Percentiles rank a stretch among this genome's conserved stretches.
Conservation (phyloP, 1,139 yeast genomes). For the Pichia terricola region DNA sequence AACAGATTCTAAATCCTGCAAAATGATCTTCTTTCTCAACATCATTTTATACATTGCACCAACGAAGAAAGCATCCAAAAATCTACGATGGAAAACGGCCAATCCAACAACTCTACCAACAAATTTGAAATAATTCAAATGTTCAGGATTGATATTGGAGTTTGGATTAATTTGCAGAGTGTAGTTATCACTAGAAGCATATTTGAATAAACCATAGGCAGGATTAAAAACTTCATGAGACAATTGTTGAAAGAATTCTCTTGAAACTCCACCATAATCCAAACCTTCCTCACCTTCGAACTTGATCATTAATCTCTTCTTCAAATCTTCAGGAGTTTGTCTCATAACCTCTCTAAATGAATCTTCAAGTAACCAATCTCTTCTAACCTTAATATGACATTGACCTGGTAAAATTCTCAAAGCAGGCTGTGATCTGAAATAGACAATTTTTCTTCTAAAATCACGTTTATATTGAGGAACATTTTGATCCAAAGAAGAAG, state of each 20-base stretch:
- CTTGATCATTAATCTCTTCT: conserved; percentile 94
- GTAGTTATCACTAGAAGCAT: conserved; percentile 95
- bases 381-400: conserved; percentile 94
- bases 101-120: conserved; percentile 97
- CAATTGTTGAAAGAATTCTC: conserved; percentile 91
- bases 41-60: conserved; percentile 98
- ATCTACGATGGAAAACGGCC: conserved; percentile 96
- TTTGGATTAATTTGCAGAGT: conserved; percentile 96
- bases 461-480: conserved; percentile 99
- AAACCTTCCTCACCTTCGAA: conserved; percentile 99
- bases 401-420: conserved; percentile 95
- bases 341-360: conserved; percentile 98
- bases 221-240: conserved; percentile 99
- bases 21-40: conserved; percentile 85
- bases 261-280: conserved; percentile 97
- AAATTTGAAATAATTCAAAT: conserved; percentile 92
- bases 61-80: conserved; percentile 94
- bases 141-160: conserved; percentile 97
- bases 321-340: conserved; percentile 95
- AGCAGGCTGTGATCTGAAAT: conserved; percentile 97
- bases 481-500: conserved; percentile 92
- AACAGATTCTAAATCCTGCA: conserved; percentile 98
- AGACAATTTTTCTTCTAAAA: conserved; percentile 91
- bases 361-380: conserved; percentile 95
- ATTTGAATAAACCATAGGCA: conserved; percentile 91